phyloP scores from a whole-genome alignment of 148 eudicot species.

The Dysphania ambrosioides region DNA sequence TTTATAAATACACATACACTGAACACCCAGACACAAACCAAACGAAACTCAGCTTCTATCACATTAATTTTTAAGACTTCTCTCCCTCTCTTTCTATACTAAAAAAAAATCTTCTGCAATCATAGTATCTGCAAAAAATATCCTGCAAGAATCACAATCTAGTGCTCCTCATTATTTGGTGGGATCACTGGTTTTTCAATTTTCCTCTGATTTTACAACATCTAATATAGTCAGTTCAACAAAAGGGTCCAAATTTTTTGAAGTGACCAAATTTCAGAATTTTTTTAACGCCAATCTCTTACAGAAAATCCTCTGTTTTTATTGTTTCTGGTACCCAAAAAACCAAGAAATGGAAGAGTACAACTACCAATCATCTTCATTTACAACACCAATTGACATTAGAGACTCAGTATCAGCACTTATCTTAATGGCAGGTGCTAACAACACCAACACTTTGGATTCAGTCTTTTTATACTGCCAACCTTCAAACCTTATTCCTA shows the following conservation, averaged over 20 bases:
- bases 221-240: background rate
- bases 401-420: constrained; percentile 61
- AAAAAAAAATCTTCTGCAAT: constrained; percentile 20
- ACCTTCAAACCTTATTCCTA: constrained; percentile 27
- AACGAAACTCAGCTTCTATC: constrained; percentile 18
- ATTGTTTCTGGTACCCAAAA: background rate
- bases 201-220: constrained; percentile 5
- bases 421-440: constrained; percentile 50
- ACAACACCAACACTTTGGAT: constrained; percentile 69
- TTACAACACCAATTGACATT: constrained; percentile 28
- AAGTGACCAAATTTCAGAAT: constrained; percentile 26
- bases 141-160: constrained; percentile 17
- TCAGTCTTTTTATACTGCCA: constrained; percentile 64
- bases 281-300: background rate
- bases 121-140: background rate
- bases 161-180: constrained; percentile 26
- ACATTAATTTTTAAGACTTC: constrained; percentile 11
- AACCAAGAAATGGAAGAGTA: constrained; percentile 36
- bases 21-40: constrained; percentile 6
- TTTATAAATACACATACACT: constrained; percentile 31
- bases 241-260: constrained; percentile 32
- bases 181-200: constrained; percentile 25
- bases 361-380: constrained; percentile 26
- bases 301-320: constrained; percentile 26
- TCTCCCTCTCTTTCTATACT: background rate